A percentile compares a stretch with the other conserved stretches of the same genome.
These are phyloP conservation scores for Pseudocercospora vitis DNA, from an alignment of 2,329 filamentous ascomycete genomes.

Conservation along the genomic window DNA sequence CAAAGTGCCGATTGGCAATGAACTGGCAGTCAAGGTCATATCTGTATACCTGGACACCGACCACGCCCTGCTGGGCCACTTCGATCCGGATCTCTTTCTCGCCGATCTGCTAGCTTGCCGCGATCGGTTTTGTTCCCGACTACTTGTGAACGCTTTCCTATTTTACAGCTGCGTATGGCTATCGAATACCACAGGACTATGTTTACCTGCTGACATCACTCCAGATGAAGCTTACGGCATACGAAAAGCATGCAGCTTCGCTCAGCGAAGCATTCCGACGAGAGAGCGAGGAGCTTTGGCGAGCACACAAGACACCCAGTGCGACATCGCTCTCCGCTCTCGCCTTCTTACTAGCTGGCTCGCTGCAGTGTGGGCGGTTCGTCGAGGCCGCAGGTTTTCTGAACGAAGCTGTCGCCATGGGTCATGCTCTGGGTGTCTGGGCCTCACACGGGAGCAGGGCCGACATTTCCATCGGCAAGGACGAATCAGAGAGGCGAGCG, in stretches of 20 bases:
- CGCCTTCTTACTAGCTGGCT: not conserved
- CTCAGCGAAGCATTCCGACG: not conserved
- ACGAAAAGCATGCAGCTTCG: slow-evolving; percentile 7
- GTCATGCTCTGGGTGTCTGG: slow-evolving; percentile 5
- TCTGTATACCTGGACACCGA: slow-evolving; percentile 7
- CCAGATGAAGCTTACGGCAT: slow-evolving; percentile 8
- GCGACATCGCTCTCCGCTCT: slow-evolving; percentile 6
- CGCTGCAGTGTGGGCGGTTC: slow-evolving; percentile 1
- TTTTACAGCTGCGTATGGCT: slow-evolving; percentile 13
- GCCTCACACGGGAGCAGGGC: not conserved
- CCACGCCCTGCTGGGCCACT: slow-evolving; percentile 3
- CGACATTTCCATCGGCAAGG: not conserved
- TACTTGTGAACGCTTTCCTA: slow-evolving; percentile 5
- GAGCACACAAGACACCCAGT: not conserved
- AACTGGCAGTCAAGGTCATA: slow-evolving; percentile 2
- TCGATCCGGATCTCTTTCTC: slow-evolving; percentile 9
- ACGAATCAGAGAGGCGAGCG: not conserved
- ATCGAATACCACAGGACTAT: no score
- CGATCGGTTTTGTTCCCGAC: slow-evolving; percentile 5
- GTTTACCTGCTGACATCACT: not conserved
- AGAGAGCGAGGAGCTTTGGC: not conserved
- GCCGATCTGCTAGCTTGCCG: not conserved
- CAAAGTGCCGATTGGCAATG: slow-evolving; percentile 4
- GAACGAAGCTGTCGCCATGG: slow-evolving; percentile 3
- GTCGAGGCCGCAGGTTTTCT: not conserved